These are phyloP conservation scores for Euphorbia tirucalli DNA, from an alignment of 345 rosid genomes.

Conservation along the genomic window DNA sequence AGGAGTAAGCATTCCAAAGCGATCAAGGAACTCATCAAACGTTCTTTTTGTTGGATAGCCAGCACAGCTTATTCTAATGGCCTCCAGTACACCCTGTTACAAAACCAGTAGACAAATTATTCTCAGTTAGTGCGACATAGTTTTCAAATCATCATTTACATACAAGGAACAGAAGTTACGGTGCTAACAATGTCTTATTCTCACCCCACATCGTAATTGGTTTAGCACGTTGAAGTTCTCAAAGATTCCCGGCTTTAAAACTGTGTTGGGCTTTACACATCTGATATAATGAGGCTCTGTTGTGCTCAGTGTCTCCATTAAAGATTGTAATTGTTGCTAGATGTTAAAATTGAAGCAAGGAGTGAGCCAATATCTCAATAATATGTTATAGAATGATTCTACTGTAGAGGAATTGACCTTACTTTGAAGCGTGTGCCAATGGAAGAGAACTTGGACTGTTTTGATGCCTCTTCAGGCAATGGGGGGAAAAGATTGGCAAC, in stretches of 20 bases:
- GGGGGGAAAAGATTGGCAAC: slow-evolving; percentile 75
- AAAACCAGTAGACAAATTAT: neutral
- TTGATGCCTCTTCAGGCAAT: slow-evolving; percentile 64
- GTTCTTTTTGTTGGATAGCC: slow-evolving; percentile 81
- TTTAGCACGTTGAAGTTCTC: slow-evolving; percentile 54
- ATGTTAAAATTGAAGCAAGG: slow-evolving; percentile 23
- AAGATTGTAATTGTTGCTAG: slow-evolving; percentile 66
- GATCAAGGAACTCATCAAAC: slow-evolving; percentile 72
- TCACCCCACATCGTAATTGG: slow-evolving; percentile 67
- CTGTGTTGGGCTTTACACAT: slow-evolving; percentile 66
- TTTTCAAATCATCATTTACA: neutral
- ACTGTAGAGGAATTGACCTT: slow-evolving; percentile 7
- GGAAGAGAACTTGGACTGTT: slow-evolving; percentile 75
- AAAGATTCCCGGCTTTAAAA: slow-evolving; percentile 54
- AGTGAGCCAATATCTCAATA: slow-evolving; percentile 18
- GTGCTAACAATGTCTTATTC: slow-evolving; percentile 14
- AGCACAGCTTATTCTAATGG: slow-evolving; percentile 81
- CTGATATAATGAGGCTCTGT: slow-evolving; percentile 67
- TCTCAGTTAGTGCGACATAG: neutral
- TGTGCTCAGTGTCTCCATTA: slow-evolving; percentile 61
- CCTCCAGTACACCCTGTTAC: slow-evolving; percentile 57
- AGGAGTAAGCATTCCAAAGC: slow-evolving; percentile 71
- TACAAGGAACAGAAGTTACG: neutral
- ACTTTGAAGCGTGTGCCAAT: slow-evolving; percentile 81
- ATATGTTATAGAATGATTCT: slow-evolving; percentile 13